Evolutionary conservation across 495 filamentous ascomycete species (phyloP), one percentile per base, ranked within the genome.

Genomic region (Acidiella bohemica): DNA sequence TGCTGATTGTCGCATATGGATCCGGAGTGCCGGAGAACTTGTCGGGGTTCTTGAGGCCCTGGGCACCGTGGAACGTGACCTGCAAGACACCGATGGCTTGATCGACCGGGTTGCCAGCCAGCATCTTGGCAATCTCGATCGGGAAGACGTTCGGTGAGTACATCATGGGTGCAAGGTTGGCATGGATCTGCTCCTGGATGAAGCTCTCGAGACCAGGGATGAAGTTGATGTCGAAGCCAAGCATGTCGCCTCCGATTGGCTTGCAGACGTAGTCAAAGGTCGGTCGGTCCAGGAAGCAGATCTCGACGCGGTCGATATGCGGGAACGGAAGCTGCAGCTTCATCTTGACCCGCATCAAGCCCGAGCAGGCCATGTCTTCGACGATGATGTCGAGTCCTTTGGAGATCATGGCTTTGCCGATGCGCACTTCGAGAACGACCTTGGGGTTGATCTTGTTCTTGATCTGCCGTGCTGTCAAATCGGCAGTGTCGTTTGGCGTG

Each of bases 191-290:
- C 39, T 96, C 92, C 61, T 82, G 78, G 53, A 99, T 96, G 62
- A 96, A 96, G 44, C 55, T 70, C 59, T 93, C 84, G 17, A 99
- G 67, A 37, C 88, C 87, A 19, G 92, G 90, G 46, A 99, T 87
- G 64, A 96, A 94, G 61, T 93, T 93, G 65, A 99, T 94, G 57
- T 99, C 90, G 57, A 99, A 93, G 35, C 90, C 90, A 42, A 99
- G 80, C 7, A 70, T 81, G 28, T 96, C 92, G 44, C 92, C 92
- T 46, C 92, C 90, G 32, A 99, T 74, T 8, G 90, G 90, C 60
- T 99, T 99, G 68, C 90, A 92, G 36, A 84, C 85, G 56, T 95
- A 99, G 55, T 96, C 90, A 50, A 99, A 80, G 2, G 74, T 77
- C 20, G 80, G 80, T 26, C 59, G 65, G 11, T 67, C 75, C 35